Percentiles rank a stretch among this genome's conserved stretches.
Conservation (phyloP, 352 stramenopile species). For the Pythium grandisporangium region DNA sequence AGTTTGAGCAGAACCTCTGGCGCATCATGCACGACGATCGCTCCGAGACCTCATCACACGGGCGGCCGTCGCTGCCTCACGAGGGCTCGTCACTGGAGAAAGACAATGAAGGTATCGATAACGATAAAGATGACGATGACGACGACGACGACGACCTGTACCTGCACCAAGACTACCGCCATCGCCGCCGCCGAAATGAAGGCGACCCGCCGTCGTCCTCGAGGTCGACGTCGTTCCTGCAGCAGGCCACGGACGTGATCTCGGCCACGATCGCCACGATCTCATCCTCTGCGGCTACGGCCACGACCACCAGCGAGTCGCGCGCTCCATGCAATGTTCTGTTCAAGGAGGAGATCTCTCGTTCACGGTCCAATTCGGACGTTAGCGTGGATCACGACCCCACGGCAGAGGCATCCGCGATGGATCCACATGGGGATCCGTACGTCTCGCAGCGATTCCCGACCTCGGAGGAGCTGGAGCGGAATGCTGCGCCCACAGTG, state of each 20-base stretch:
- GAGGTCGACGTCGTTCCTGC: conserved; percentile 14
- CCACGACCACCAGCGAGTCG: no score
- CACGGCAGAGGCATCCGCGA: not conserved
- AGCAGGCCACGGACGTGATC: not conserved
- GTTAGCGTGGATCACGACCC: not conserved
- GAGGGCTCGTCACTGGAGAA: not conserved
- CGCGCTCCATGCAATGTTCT: no score
- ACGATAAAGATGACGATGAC: conserved; percentile 1
- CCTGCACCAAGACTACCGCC: no score
- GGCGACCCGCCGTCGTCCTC: conserved; percentile 20
- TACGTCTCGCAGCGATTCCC: conserved; percentile 1
- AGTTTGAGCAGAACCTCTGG: conserved; percentile 9
- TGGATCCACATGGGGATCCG: conserved; percentile 2
- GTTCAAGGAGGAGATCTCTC: conserved; percentile 16
- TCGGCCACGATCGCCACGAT: no score
- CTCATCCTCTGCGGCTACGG: no score
- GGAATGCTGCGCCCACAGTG: conserved; percentile 5
- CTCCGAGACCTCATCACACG: no score
- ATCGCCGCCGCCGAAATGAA: no score
- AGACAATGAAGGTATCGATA: not conserved
- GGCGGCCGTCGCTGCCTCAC: no score
- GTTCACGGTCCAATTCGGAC: conserved; percentile 6
- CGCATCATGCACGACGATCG: conserved; percentile 4
- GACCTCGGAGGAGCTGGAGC: conserved; percentile 3
- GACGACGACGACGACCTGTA: not conserved